Base-by-base conservation (phyloP, 108 stramenopile species). In the Cylindrotheca fusiformis region DNA sequence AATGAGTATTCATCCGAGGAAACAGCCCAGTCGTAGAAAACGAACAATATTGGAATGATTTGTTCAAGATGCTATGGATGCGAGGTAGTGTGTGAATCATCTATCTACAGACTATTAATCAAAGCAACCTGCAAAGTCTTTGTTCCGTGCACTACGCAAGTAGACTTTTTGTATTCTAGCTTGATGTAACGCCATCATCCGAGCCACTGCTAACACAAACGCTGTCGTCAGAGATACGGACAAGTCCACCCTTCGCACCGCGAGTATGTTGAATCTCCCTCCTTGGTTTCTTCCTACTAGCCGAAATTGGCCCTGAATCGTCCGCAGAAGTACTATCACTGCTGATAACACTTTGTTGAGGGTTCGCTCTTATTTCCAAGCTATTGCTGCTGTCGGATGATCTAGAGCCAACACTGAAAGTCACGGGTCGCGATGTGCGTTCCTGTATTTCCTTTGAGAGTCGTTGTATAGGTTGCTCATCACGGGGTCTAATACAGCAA, bases 401-500 rank as follows among this genome's bases (percentile, higher is more conserved):
- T 10, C 52, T 18, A 32, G 63, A 64, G 12, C 63, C 63, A 36
- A 53, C 63, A 53, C 63, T 53, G 31, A 50, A 33, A 6, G 63
- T 53, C 12, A 64, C 52, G 19, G 49, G 47, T 10, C 60, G 60
- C 10, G 47, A 45, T 10, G 47, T 48, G 17, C 19, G 30, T 22
- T 3, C 8, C 32, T 63, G 51, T 4, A 23, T 30, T 21, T 51
- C 32, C 18, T 52, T 63, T 28, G 51, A 14, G 3, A 63, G 28
- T 24, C 33, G 22, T 52, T 63, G 26, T 18, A 52, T 32, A 14
- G 28, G 8, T 18, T 63, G 24, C 51, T 31, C 29, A 8, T 51
- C 62, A 8, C 30, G 20, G 4, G 86, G 91, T 28, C 91, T 82
- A 45, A 93, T 84, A 32, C 81, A 76, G 54, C 88, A 89, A n/a